A percentile compares a stretch with the other conserved stretches of the same genome.
phyloP scores from a whole-genome alignment of 805 yeast species.

The Lipomyces sp. region DNA sequence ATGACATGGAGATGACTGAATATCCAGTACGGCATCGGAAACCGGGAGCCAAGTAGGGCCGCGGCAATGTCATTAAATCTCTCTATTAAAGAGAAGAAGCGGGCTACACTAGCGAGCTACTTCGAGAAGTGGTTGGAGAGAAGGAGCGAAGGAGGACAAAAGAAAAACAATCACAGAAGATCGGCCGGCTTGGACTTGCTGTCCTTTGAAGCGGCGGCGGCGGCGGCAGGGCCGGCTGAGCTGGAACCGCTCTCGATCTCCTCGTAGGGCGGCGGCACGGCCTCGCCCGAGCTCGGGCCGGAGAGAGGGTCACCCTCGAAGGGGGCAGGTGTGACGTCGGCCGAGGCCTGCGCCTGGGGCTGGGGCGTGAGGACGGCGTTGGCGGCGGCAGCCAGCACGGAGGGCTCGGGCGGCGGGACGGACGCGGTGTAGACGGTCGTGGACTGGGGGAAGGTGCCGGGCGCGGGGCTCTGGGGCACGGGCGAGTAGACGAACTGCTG shows the following conservation, averaged over 20 bases:
- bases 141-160: too few relatives aligned
- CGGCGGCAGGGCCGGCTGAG: not conserved
- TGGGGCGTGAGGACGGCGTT: conserved; percentile 2
- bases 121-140: too few relatives aligned
- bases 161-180: too few relatives aligned
- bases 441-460: not conserved
- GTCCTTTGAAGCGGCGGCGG: conserved; percentile 21
- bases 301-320: conserved; percentile 5
- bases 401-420: conserved; percentile 4
- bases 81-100: too few relatives aligned
- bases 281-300: conserved; percentile 6
- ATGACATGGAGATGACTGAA: too few relatives aligned
- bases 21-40: too few relatives aligned
- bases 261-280: conserved; percentile 28
- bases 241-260: conserved; percentile 12
- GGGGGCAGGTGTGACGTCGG: conserved; percentile 3
- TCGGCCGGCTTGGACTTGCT: conserved; percentile 23
- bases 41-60: too few relatives aligned
- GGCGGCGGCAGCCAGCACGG: conserved; percentile 12
- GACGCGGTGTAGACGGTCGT: not conserved
- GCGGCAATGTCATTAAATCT: too few relatives aligned
- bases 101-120: too few relatives aligned
- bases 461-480: conserved; percentile 16
- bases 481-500: conserved; percentile 26
- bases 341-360: conserved; percentile 5